Conservation (phyloP, 176 grass and related monocot genomes). For the Paspalum notatum region DNA sequence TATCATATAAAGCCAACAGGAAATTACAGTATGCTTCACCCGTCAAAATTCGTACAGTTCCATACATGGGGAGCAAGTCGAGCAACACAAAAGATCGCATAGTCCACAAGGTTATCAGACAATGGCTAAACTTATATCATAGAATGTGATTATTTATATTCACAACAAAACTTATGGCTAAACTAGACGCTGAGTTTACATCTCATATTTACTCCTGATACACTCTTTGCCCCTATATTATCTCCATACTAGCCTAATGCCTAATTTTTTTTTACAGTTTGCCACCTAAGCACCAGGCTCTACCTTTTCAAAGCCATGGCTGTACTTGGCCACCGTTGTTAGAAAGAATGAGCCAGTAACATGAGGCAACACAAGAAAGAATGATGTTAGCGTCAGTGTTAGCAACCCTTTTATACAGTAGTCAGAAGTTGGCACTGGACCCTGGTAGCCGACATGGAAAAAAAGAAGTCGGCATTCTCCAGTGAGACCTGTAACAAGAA, state of each 20-base stretch:
- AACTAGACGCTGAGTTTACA: conserved; percentile 18
- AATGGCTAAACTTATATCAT: neutral
- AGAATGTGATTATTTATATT: neutral
- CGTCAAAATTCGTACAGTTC: no score
- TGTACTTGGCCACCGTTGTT: conserved; percentile 50
- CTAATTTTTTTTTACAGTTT: conserved; percentile 55
- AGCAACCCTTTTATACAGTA: conserved; percentile 61
- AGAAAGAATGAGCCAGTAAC: conserved; percentile 47
- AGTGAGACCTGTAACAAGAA: conserved; percentile 38
- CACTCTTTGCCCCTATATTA: neutral
- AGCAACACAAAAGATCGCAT: neutral
- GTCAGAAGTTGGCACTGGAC: conserved; percentile 39
- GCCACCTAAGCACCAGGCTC: conserved; percentile 15
- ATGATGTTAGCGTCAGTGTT: conserved; percentile 50
- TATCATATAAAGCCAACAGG: no score
- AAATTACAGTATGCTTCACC: no score
- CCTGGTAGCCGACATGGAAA: conserved; percentile 41
- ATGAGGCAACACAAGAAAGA: conserved; percentile 46
- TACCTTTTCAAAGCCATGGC: conserved; percentile 26
- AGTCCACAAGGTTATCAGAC: neutral
- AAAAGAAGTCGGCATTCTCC: conserved; percentile 15
- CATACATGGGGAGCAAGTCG: no score
- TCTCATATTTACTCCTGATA: conserved; percentile 17
- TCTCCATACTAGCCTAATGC: conserved; percentile 16
- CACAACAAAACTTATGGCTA: conserved; percentile 34